A percentile compares a stretch with the other conserved stretches of the same genome.
Conservation (phyloP, 2,329 filamentous ascomycete genomes). For the Colletotrichum sp. region DNA sequence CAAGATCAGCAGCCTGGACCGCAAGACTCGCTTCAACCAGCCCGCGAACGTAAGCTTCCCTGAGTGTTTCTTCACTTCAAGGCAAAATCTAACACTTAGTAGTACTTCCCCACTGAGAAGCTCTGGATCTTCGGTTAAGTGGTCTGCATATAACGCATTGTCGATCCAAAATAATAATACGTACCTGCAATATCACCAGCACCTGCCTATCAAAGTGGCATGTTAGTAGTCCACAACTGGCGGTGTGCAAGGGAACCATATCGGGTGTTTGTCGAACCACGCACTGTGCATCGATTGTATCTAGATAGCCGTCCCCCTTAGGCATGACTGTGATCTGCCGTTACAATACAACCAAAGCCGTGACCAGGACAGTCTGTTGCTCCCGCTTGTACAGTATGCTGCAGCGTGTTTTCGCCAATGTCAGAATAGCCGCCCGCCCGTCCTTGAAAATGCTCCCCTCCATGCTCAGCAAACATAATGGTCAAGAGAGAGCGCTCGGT, state of each 20-base stretch:
- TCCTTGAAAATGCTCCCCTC: background rate
- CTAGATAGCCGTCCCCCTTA: slow-evolving; percentile 6
- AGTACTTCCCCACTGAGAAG: slow-evolving; percentile 62
- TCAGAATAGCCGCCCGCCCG: background rate
- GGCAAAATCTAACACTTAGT: background rate
- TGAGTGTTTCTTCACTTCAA: background rate
- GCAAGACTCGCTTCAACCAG: slow-evolving; percentile 77
- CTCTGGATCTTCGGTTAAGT: slow-evolving; percentile 63
- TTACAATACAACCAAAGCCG: slow-evolving; percentile 14
- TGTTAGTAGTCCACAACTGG: background rate
- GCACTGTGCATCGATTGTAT: slow-evolving; percentile 10
- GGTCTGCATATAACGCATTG: background rate
- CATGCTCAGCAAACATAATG: background rate
- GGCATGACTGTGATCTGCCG: slow-evolving; percentile 18
- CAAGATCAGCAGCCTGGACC: slow-evolving; percentile 68
- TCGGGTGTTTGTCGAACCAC: background rate
- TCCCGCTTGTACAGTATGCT: background rate
- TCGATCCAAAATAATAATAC: background rate
- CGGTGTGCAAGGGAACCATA: slow-evolving; percentile 6
- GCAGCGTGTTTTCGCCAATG: background rate
- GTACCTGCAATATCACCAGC: background rate
- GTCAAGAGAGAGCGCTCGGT: background rate
- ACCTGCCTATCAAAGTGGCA: background rate
- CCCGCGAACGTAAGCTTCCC: slow-evolving; percentile 66
- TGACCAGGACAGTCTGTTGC: background rate